Base-by-base conservation (phyloP, 495 filamentous ascomycete species). In the Tuber umbilicatum region DNA sequence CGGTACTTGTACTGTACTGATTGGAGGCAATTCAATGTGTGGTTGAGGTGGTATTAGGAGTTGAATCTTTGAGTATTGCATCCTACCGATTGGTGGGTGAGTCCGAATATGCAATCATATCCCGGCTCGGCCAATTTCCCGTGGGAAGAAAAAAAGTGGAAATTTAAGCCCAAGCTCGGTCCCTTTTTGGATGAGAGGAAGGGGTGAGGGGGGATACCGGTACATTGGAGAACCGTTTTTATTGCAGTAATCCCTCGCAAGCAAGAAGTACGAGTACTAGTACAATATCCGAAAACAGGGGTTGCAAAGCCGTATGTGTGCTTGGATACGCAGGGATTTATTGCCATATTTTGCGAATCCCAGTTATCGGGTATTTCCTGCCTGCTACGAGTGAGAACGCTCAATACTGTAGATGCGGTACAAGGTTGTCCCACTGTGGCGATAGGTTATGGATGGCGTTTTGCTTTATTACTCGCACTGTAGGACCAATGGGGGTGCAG, bases 381-480 rank as follows among this genome's bases (percentile, higher is more conserved):
- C 39, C 39, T 40, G 39, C 39, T 40, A 7, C 39, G 39, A 40
- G 47, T n/a, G 31, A 16, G 50, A 60, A 31, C 1, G 4, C 23
- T 31, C n/a, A 14, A 60, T 60, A 43, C 9, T 40, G 39, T 40
- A 17, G 12, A 47, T 47, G 45, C 21, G 1, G 45, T 47, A 6
- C 45, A 47, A 19, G 45, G 45, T 47, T 55, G 21, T n/a, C 6
- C n/a, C 12, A 14, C n/a, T 14, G 50, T 60, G n/a, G n/a, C 9
- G n/a, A 60, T 60, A 60, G n/a, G n/a, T 60, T 60, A 60, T 60
- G 50, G n/a, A 60, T 60, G 50, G 50, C 50, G n/a, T 60, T 60
- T 60, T 60, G 21, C 0, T 27, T 55, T 55, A 6, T 14, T 60
- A 10, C 3, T 60, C 10, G 14, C 9, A 31, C 27, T 27, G n/a